Conservation (phyloP, 805 yeast genomes). For the Candida piceae region DNA sequence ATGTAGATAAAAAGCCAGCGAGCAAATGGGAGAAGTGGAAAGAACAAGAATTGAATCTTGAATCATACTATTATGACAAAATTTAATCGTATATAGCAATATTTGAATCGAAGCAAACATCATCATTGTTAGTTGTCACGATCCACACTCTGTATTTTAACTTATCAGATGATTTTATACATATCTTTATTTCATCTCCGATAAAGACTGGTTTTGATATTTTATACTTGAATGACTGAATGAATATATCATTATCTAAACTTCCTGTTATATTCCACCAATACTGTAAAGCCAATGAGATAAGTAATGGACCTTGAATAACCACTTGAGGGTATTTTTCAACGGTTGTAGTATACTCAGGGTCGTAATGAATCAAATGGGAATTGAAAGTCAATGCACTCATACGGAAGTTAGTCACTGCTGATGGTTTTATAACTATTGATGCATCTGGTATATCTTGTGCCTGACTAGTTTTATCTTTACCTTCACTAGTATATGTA, state of each 20-base stretch:
- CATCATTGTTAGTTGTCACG: conserved; percentile 5
- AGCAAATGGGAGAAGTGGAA: conserved; percentile 43
- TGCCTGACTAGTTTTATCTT: not conserved
- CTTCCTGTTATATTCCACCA: conserved; percentile 15
- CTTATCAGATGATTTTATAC: conserved; percentile 10
- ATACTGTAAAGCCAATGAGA: conserved; percentile 54
- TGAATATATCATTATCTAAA: conserved; percentile 2
- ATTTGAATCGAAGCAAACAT: conserved; percentile 15
- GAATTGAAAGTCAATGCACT: conserved; percentile 77
- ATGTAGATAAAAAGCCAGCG: conserved; percentile 44
- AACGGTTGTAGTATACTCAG: conserved; percentile 39
- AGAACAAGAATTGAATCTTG: conserved; percentile 19
- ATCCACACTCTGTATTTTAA: conserved; percentile 26
- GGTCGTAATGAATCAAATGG: conserved; percentile 78
- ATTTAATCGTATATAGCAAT: conserved; percentile 3
- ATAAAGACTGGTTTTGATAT: conserved; percentile 48
- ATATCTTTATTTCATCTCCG: conserved; percentile 30
- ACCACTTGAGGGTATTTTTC: conserved; percentile 63
- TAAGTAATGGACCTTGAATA: conserved; percentile 78
- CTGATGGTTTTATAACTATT: conserved; percentile 33
- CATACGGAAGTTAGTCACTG: conserved; percentile 50
- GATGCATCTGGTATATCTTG: conserved; percentile 17
- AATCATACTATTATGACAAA: conserved; percentile 3
- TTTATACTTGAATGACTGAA: conserved; percentile 40
- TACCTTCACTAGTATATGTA: conserved; percentile 9